A percentile compares a stretch with the other conserved stretches of the same genome.
Conservation (phyloP, 73 alveolate species). For the Paramecium pentaurelia region DNA sequence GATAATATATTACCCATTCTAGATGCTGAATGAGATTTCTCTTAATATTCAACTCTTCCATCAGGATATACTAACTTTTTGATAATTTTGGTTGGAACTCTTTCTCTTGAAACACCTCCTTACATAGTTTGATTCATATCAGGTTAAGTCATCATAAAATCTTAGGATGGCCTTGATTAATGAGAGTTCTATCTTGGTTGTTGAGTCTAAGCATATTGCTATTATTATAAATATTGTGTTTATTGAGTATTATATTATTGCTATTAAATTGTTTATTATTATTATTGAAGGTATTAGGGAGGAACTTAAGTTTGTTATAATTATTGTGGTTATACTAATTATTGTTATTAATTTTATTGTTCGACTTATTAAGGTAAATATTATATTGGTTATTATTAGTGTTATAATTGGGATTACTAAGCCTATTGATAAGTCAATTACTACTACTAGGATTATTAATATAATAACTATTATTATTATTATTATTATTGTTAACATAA, state of each 20-base stretch:
- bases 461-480: neutral
- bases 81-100: slow-evolving; percentile 11
- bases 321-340: neutral
- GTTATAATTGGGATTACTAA: neutral
- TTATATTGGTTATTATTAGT: neutral
- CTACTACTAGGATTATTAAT: neutral
- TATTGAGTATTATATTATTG: neutral
- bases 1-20: neutral
- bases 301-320: neutral
- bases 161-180: neutral
- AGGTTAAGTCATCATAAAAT: neutral
- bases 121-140: neutral
- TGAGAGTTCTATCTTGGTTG: neutral
- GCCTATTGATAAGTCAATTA: neutral
- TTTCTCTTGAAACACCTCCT: slow-evolving; percentile 1
- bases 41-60: slow-evolving; percentile 43
- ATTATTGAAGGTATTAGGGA: neutral
- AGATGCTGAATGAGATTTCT: slow-evolving; percentile 30
- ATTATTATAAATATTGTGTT: neutral
- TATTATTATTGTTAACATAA: neutral
- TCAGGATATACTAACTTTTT: slow-evolving; percentile 37
- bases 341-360: neutral
- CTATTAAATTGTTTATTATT: neutral
- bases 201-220: neutral
- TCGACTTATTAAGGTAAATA: neutral